Base-by-base conservation (phyloP, 1,284 basidiomycete genomes). In the Apiotrichum sp. region DNA sequence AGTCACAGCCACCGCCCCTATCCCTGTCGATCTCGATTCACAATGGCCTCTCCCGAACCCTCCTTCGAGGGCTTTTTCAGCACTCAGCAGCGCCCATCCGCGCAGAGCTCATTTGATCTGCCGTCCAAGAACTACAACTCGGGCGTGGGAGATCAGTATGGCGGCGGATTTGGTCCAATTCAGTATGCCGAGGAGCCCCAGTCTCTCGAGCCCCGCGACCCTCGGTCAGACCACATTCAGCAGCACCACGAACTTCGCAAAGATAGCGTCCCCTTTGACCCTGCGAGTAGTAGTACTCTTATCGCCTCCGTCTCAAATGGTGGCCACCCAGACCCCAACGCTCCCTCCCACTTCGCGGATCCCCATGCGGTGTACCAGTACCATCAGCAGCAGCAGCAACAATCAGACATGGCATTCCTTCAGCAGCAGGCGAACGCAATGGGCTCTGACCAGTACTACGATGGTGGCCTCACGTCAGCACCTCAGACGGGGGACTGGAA, bases 191-290 rank as follows among this genome's bases (percentile, higher is more conserved):
- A 69, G 11, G 68, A 72, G 53, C 71, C 70, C 2, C 62, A 62
- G 38, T 38, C 43, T 10, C 48, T 50, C 7, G 38, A 49, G n/a
- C 6, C 13, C 4, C 39, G 39, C 6, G 40, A 40, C 32, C 39
- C 14, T 0, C 39, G 32, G 6, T 6, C 36, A 16, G 39, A 50
- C n/a, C 29, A 14, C 4, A 13, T 38, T 7, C 51, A 52, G 31
- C 50, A 38, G 16, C 48, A 53, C 33, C 51, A 54, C 32, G 57
- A 55, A 32, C 46, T 47, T 29, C 56, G 71, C 31, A 63, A 72
- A 51, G 70, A 74, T 38, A 69, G 67, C n/a, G 55, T 72, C 11
- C 70, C 71, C 4, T 72, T 70, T 53, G 63, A 70, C 50, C 69
- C 68, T 3, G 60, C 60, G 16, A 50, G 54, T 29, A 65, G 65